These are phyloP conservation scores for Ricinus communis DNA, from an alignment of 345 rosid species.

Conservation along the genomic window DNA sequence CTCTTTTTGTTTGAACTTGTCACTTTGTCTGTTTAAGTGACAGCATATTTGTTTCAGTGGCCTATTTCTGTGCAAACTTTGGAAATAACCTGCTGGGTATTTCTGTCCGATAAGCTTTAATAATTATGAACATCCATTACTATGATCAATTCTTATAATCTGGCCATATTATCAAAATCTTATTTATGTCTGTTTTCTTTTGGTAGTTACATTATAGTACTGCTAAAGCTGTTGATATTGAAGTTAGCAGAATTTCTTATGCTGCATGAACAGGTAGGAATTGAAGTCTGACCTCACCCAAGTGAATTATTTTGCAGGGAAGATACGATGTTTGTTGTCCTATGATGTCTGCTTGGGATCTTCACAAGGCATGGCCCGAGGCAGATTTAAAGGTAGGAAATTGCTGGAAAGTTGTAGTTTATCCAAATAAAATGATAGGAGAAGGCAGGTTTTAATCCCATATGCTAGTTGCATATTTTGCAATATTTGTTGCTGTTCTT, in stretches of 20 bases:
- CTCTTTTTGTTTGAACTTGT: neutral
- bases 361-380: conserved; percentile 94
- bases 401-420: neutral
- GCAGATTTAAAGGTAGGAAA: conserved; percentile 74
- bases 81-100: neutral
- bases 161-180: too few species aligned
- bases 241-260: neutral
- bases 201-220: too few species aligned
- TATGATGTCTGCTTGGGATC: conserved; percentile 99
- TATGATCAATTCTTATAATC: neutral
- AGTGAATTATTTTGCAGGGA: conserved; percentile 55
- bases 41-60: neutral
- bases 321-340: conserved; percentile 94
- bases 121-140: neutral
- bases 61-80: neutral
- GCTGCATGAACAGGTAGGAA: neutral
- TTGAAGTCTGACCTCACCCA: neutral
- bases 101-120: neutral
- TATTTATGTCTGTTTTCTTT: too few species aligned
- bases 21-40: neutral
- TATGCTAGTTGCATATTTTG: too few species aligned
- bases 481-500: neutral
- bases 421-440: neutral
- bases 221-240: neutral
- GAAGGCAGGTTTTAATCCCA: neutral